Base-by-base conservation (phyloP, 2,329 filamentous ascomycete genomes). In the Gliomastix tumulicola region DNA sequence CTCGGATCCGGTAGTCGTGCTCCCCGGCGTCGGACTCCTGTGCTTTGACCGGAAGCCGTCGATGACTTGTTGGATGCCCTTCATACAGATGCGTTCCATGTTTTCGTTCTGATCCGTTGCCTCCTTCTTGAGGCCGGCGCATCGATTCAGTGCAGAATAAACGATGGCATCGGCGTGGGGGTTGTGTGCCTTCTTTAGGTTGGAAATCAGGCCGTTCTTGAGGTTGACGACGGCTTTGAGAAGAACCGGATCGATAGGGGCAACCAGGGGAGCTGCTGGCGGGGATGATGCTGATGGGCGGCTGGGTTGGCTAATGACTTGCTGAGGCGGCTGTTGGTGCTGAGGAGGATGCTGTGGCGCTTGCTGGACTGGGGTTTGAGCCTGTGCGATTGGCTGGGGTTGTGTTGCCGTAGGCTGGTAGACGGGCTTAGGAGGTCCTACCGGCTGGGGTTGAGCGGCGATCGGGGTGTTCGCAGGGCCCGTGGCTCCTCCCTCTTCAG, bases 101-200 rank as follows among this genome's bases (percentile, higher is more conserved):
- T 60, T 58, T 25, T 68, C 62, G 36, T 65, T 63, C 30, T 64
- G n/a, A 6, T 22, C 65, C 1, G 63, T 65, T 7, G 60, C 58
- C 30, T 59, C 56, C 18, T 58, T 59, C 41, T 70, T 64, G 32
- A 75, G 59, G 0, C 68, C 68, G 9, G 74, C 52, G 31, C 63
- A 68, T 19, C 69, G 68, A 42, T 72, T 73, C 42, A 74, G 55
- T 11, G 70, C 70, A 7, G 68, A 71, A 61, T 72, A 69, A 41
- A 71, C 66, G 18, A 72, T 63, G 18, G 62, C 65, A 39, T 71
- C 63, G 13, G 66, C 57, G 38, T 63, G 58, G 19, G 62, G 60
- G 11, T 59, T 57, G 12, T 59, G 56, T 2, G 63, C 61, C 42
- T 62, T 65, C 34, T 58, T 58, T 30, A 73, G 56, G 38, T 68